These are phyloP conservation scores for Diaporthe sp. DNA, from an alignment of 2,329 filamentous ascomycete genomes.

Conservation along the genomic window DNA sequence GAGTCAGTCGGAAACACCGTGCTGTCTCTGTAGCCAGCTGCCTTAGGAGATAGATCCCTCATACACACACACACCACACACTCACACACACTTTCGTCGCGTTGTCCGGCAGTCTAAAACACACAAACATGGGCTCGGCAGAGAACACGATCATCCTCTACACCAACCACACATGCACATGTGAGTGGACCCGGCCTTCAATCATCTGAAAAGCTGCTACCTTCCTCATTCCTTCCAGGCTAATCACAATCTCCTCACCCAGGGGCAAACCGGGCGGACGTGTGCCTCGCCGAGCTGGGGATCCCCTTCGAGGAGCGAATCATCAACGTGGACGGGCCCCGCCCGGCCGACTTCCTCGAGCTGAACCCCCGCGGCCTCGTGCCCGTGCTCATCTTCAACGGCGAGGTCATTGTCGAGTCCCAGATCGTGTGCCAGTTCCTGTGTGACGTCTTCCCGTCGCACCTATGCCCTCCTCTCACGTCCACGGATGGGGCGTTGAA, in stretches of 20 bases:
- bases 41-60: neutral
- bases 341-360: conserved; percentile 78
- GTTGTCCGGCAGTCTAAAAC: neutral
- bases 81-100: neutral
- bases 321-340: conserved; percentile 76
- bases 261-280: conserved; percentile 79
- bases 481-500: conserved; percentile 65
- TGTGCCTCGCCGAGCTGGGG: conserved; percentile 73
- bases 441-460: conserved; percentile 76
- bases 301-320: conserved; percentile 76
- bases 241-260: conserved; percentile 27
- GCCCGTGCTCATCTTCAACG: conserved; percentile 75
- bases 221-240: neutral
- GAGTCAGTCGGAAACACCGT: neutral
- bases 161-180: conserved; percentile 77
- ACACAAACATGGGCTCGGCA: conserved; percentile 43
- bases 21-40: neutral
- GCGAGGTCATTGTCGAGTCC: conserved; percentile 77
- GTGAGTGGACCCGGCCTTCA: conserved; percentile 47
- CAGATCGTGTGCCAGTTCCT: conserved; percentile 77
- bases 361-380: conserved; percentile 83
- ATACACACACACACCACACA: neutral
- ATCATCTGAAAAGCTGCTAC: neutral
- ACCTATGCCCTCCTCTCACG: conserved; percentile 69
- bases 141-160: conserved; percentile 68